phyloP scores from a whole-genome alignment of 2,329 filamentous ascomycete species.

The Didymosphaeria variabile region DNA sequence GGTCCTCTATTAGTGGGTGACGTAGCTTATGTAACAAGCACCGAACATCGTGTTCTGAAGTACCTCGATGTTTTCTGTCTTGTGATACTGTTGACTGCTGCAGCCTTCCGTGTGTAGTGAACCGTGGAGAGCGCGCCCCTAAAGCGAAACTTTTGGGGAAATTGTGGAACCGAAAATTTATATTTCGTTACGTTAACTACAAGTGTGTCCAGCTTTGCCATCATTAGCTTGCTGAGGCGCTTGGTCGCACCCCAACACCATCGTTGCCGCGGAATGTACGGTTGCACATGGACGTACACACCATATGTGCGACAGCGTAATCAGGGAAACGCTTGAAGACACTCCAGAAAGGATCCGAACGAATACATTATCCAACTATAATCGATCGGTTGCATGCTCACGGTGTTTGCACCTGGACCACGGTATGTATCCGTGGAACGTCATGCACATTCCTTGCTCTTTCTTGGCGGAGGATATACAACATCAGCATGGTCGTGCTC shows the following conservation, averaged over 20 bases:
- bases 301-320: not conserved
- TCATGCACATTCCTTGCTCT: conserved; percentile 9
- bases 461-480: conserved; percentile 8
- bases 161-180: not conserved
- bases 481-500: not conserved
- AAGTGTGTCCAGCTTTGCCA: not conserved
- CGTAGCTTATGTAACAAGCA: not conserved
- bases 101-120: not conserved
- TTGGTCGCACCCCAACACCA: conserved; percentile 11
- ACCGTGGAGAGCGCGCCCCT: not conserved
- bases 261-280: conserved; percentile 10
- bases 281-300: conserved; percentile 2
- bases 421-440: conserved; percentile 6
- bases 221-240: not conserved
- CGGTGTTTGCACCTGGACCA: conserved; percentile 3
- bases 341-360: not conserved
- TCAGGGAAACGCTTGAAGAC: not conserved
- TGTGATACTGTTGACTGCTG: not conserved
- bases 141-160: not conserved
- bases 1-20: not conserved
- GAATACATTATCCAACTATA: not conserved
- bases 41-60: not conserved
- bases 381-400: not conserved
- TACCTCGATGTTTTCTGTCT: not conserved
- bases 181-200: not conserved